These are phyloP conservation scores for Epichloe sibirici DNA, from an alignment of 2,329 filamentous ascomycete species.

Conservation along the genomic window DNA sequence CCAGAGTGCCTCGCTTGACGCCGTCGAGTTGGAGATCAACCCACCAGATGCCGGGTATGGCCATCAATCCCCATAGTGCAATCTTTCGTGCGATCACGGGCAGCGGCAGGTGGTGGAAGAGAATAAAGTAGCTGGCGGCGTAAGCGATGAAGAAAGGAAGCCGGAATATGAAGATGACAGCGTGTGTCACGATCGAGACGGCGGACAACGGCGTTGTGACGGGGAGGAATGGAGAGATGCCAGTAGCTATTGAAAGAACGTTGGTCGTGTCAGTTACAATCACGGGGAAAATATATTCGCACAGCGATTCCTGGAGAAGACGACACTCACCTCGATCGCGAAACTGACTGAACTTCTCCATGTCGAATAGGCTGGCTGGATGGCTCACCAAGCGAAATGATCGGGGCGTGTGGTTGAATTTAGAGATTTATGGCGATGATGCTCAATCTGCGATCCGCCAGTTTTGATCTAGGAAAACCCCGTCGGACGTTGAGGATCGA, in stretches of 20 bases:
- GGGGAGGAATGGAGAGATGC: constrained; percentile 91
- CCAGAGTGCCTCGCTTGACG: constrained; percentile 80
- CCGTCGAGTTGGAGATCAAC: constrained; percentile 96
- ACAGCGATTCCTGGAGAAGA: neutral
- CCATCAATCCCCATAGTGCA: constrained; percentile 76
- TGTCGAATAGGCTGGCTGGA: constrained; percentile 23
- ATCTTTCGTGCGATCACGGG: constrained; percentile 59
- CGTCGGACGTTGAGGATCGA: no score
- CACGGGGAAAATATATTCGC: neutral
- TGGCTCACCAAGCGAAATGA: neutral
- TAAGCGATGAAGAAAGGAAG: constrained; percentile 65
- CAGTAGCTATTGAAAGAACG: constrained; percentile 52
- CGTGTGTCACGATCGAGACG: constrained; percentile 50
- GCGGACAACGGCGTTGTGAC: constrained; percentile 53
- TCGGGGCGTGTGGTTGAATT: neutral
- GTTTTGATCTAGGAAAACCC: no score
- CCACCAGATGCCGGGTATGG: constrained; percentile 93
- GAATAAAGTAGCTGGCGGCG: constrained; percentile 58
- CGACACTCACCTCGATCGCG: constrained; percentile 62
- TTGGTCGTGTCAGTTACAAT: neutral
- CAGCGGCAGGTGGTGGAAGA: constrained; percentile 71
- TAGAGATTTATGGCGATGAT: no score
- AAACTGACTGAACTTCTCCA: constrained; percentile 95
- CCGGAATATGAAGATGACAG: constrained; percentile 68
- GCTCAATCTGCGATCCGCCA: no score